phyloP scores from a whole-genome alignment of 306 rosid species.

The Vigna unguiculata region DNA sequence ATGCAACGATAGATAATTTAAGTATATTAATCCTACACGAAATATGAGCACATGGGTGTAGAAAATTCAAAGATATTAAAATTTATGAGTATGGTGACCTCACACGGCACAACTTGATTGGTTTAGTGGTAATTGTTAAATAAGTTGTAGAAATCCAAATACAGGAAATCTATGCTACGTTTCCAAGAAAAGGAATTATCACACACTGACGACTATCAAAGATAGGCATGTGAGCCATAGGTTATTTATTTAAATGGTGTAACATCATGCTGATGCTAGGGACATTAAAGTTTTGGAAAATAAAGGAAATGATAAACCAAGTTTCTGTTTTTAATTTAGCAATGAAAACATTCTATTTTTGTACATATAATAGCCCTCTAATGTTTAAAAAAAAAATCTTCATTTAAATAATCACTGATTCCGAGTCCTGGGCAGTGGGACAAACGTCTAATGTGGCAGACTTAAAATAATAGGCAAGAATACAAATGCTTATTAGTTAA shows the following conservation, averaged over 20 bases:
- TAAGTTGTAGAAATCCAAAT: conserved; percentile 18
- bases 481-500: conserved; percentile 18
- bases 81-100: neutral
- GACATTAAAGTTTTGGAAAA: neutral
- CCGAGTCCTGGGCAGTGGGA: neutral
- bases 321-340: neutral
- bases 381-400: neutral
- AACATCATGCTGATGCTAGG: neutral
- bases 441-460: conserved; percentile 3
- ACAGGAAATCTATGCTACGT: neutral
- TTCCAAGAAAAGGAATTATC: neutral
- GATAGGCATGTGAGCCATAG: neutral
- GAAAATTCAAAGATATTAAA: neutral
- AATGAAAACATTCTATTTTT: neutral
- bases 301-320: neutral
- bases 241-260: neutral
- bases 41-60: neutral
- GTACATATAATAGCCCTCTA: neutral
- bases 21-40: conserved; percentile 13
- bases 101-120: conserved; percentile 1
- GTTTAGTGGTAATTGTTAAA: neutral
- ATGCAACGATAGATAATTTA: neutral
- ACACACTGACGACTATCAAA: neutral
- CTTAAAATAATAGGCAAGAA: neutral
- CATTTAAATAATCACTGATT: neutral